Base-by-base conservation (phyloP, 805 yeast species). In the Candida bentonensis region DNA sequence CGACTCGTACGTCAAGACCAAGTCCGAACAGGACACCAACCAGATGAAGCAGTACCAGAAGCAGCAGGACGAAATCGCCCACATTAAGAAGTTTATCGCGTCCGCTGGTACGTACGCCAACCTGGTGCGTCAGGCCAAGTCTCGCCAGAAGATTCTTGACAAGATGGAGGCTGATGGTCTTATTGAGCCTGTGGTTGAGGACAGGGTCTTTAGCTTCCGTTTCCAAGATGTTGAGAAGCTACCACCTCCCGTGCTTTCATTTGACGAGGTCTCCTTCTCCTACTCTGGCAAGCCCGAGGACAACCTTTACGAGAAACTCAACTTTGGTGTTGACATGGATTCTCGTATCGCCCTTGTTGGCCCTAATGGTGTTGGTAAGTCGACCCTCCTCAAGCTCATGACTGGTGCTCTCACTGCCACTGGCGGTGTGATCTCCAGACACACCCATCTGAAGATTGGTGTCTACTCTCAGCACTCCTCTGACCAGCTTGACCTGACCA, bases 91-190 rank as follows among this genome's bases (percentile, higher is more conserved):
- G 72, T 92, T 92, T 65, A 92, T 92, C 70, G 98, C 98, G 30
- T 83, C 95, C 55, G 98, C 98, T 46, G 98, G 98, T 88, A 92
- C 98, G 45, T 92, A 92, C 70, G 97, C 98, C 50, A 92, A 92
- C 71, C 74, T 92, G 72, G 98, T 92, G 47, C 86, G 84, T 66
- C 98, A 92, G 71, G 98, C 98, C 53, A 92, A 92, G 69, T 92
- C 98, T 26, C 85, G 97, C 72, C 98, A 92, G 76, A 92, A 92
- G 81, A 92, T 92, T 63, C 74, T 92, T 66, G 98, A 92, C 70
- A 92, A 92, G 81, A 92, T 92, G 98, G 98, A 92, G 72, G 97
- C 98, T 56, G 98, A 92, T 64, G 98, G 98, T 61, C 55, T 67
- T 20, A 83, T 92, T 60, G 84, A 84, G 69, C 81, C 94, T 44